Evolutionary conservation across 1,284 basidiomycete species (phyloP), one percentile per base, ranked within the genome.

Genomic region (Erythrobasidium hasegawianum): DNA sequence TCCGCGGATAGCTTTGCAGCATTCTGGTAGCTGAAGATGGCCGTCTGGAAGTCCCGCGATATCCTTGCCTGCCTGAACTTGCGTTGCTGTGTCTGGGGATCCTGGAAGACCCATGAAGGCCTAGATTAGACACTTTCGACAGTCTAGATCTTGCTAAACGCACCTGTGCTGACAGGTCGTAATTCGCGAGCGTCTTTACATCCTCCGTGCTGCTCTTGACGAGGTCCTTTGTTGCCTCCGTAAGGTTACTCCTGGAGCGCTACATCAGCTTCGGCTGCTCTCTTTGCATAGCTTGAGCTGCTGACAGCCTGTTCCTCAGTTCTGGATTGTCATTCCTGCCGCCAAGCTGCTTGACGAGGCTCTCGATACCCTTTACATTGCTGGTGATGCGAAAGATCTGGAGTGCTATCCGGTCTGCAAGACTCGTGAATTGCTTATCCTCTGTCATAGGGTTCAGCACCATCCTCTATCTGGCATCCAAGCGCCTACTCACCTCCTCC

Each of bases 321-420:
- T 81, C 77, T 26, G 85, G 81, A 67, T 85, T 89, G 76, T 96
- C 93, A 72, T 85, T 85, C 22, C 80, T 80, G 0, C 87, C 89
- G 3, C 92, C 92, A 2, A 97, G 82, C 77, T 95, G 88, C 74
- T 96, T 90, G 11, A 98, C 88, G 22, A 95, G 82, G 76, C 91
- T 90, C 75, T 92, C 80, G 59, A 99, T 95, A 13, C 90, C 94
- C 73, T 94, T 89, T 5, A 97, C 92, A 78, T 98, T 99, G 68
- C 89, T 85, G 75, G 96, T 95, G 81, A 98, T 92, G 83, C 97
- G 97, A 86, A 98, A 97, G 68, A 97, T 89, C 77, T 97, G 95
- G 16, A 97, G 83, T 1, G 91, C 90, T 57, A 98, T 82, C 18
- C 57, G 39, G 56, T 65, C 57, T 20, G 54, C 52, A 11, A 69